Evolutionary conservation across 306 rosid genomes (phyloP), one percentile per base, ranked within the genome.

Genomic region (Benincasa hispida): DNA sequence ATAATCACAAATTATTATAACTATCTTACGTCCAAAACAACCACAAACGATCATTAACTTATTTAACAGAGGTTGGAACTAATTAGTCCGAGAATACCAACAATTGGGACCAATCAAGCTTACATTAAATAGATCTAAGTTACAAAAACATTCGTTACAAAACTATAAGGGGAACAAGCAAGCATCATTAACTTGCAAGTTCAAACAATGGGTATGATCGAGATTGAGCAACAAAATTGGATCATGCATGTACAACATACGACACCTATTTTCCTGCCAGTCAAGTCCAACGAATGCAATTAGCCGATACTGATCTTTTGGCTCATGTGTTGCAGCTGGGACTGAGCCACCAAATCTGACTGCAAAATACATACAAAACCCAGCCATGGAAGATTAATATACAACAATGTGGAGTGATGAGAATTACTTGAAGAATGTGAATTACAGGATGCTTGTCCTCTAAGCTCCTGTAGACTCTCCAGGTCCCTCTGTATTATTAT

Each of bases 401-500:
- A 27, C 65, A 58, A 13, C 42, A 30, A 61, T 15, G 42, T 28
- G 68, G 12, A 34, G 15, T 18, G 45, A 30, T 18, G 24, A 69
- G 56, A 70, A 17, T 24, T 57, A 69, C 12, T 47, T 48, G 42
- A 59, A 50, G 54, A 59, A 53, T 59, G 54, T 21, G 27, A 11
- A 60, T 18, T 27, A 47, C 24, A 24, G 15, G 14, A 25, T 15
- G 55, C 5, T 70, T 72, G 59, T 68, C 24, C 55, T 69, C 72
- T 69, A 47, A 34, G 68, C 48, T 22, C 48, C 60, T 24, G 74
- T 51, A 24, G 82, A 41, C 47, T 55, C 82, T 74, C 79, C 84
- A 41, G 74, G 30, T 54, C 54, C 53, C 79, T 63, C 85, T n/a
- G 66, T 77, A 75, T 79, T 75, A 37, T 78, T 74, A 37, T 70